Evolutionary conservation across 73 alveolate genomes (phyloP), one percentile per base, ranked within the genome.

Genomic region (Breviolum minutum): DNA sequence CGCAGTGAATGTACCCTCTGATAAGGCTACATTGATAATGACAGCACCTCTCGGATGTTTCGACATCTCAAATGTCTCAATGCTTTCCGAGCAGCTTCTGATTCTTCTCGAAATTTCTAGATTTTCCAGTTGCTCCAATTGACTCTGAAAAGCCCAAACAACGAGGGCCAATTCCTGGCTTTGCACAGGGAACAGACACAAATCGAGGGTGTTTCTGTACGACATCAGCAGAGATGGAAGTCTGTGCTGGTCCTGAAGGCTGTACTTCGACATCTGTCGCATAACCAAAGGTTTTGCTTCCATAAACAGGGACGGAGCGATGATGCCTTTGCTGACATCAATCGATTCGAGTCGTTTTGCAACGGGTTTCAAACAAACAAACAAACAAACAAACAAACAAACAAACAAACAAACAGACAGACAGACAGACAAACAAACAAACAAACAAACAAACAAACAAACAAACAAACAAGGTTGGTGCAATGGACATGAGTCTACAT

Each of bases 161-260:
- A 77, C 86, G 12, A 77, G 62, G 24, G 86, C 86, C 86, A 77
- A 24, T 63, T 77, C 86, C 86, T 77, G 86, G 86, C 12, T 63
- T n/a, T 77, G 63, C 63, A 29, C 32, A 40, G 54, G 54, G 54
- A 0, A 40, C 54, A 40, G 54, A 40, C 54, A 40, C 54, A 40
- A 40, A 40, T 40, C 54, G 54, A 40, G 0, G 54, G 0, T 40
- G 54, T 40, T 40, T 40, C 54, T 40, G 83, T 5, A 26, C 83
- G 16, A 26, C 22, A 24, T 30, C 83, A 73, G 19, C 26, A 13
- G 16, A 20, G 83, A 19, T 26, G 48, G 83, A 48, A 22, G 32
- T n/a, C 62, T 76, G 85, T 27, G 20, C 86, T 6, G 5, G n/a
- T 29, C 86, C 86, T 77, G 86, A 60, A 77, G 63, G 32, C 63